These are phyloP conservation scores for Fraxinus xanthoxyloides DNA, from an alignment of 305 asterid species.

Conservation along the genomic window DNA sequence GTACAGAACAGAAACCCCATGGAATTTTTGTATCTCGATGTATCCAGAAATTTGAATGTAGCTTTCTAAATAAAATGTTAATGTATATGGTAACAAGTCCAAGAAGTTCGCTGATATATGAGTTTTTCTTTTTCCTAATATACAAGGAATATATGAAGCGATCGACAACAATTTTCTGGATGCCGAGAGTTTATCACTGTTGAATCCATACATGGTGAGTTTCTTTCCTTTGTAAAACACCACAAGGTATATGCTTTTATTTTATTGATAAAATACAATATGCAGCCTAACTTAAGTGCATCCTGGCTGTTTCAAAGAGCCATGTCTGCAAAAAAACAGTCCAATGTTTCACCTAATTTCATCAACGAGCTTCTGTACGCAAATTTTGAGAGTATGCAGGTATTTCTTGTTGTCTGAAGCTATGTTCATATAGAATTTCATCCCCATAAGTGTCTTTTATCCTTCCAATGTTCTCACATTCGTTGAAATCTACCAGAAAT, in stretches of 20 bases:
- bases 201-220: slow-evolving; percentile 88
- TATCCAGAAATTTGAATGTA: background rate
- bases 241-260: background rate
- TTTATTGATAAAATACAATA: slow-evolving; percentile 20
- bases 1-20: background rate
- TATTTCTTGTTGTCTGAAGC: slow-evolving; percentile 7
- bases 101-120: slow-evolving; percentile 5
- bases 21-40: background rate
- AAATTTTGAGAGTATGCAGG: slow-evolving; percentile 94
- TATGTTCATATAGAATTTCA: background rate
- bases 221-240: background rate
- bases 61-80: background rate
- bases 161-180: slow-evolving; percentile 61
- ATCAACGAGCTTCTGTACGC: slow-evolving; percentile 75
- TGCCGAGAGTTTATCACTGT: slow-evolving; percentile 64
- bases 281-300: slow-evolving; percentile 91
- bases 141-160: slow-evolving; percentile 80
- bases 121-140: slow-evolving; percentile 26
- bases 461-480: slow-evolving; percentile 8
- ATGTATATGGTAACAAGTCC: slow-evolving; percentile 8
- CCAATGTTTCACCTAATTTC: slow-evolving; percentile 66
- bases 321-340: slow-evolving; percentile 80
- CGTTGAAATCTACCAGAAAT: slow-evolving; percentile 43
- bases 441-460: background rate
- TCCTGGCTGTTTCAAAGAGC: slow-evolving; percentile 98